A percentile compares a stretch with the other conserved stretches of the same genome.
Evolutionary conservation across 1,284 basidiomycete species (phyloP).

Genomic region (Amylostereum areolatum): DNA sequence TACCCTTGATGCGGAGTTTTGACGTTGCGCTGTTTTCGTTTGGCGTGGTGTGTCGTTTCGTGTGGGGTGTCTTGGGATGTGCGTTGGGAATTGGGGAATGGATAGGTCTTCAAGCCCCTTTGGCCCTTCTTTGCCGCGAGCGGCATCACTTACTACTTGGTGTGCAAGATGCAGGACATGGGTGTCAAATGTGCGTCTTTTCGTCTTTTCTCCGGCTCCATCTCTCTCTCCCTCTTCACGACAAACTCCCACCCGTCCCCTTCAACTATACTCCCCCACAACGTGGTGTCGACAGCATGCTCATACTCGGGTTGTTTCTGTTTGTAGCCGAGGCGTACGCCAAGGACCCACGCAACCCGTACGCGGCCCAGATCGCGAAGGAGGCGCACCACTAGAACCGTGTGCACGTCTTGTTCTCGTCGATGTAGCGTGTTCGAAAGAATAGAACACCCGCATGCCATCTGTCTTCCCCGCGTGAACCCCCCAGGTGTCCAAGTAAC

Average conservation of each 20-base stretch:
- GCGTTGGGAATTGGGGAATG: no score
- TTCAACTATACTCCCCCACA: not conserved
- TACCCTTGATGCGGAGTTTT: not conserved
- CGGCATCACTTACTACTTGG: slow-evolving; percentile 57
- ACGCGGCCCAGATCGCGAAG: slow-evolving; percentile 67
- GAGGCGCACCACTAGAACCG: slow-evolving; percentile 33
- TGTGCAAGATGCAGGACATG: slow-evolving; percentile 56
- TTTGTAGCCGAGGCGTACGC: slow-evolving; percentile 49
- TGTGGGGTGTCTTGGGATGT: not conserved
- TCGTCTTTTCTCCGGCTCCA: slow-evolving; percentile 1
- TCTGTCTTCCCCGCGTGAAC: no score
- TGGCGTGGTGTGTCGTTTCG: not conserved
- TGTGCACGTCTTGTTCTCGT: no score
- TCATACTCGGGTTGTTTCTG: slow-evolving; percentile 22
- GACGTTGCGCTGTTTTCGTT: not conserved
- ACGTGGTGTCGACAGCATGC: not conserved
- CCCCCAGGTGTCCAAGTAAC: no score
- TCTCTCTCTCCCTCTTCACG: slow-evolving; percentile 6
- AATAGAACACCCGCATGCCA: no score
- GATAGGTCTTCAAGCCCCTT: slow-evolving; percentile 61
- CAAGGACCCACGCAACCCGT: slow-evolving; percentile 75
- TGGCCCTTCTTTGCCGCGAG: slow-evolving; percentile 73
- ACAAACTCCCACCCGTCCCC: no score
- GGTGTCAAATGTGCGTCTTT: slow-evolving; percentile 60
- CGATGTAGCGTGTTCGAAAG: no score